Evolutionary conservation across 139 green algal species (phyloP).

Genomic region (Picochlorum sp.): DNA sequence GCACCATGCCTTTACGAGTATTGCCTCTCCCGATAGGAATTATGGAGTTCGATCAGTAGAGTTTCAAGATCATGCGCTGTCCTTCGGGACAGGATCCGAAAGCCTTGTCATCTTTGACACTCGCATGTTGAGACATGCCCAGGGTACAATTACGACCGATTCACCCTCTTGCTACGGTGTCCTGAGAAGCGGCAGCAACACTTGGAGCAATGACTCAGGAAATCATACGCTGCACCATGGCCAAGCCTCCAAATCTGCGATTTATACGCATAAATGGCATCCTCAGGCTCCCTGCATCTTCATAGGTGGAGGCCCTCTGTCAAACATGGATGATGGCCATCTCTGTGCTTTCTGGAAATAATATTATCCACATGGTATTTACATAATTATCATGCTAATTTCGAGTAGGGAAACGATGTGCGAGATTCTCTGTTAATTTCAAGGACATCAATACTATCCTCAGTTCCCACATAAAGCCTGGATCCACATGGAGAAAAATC

Average conservation of each 20-base stretch:
- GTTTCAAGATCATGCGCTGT: constrained; percentile 45
- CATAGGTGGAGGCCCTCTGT: constrained; percentile 44
- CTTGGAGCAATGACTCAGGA: too few relatives aligned
- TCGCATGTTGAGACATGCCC: too few relatives aligned
- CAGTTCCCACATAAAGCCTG: constrained; percentile 25
- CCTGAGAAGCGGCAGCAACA: too few relatives aligned
- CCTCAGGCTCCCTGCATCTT: constrained; percentile 36
- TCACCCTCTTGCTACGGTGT: too few relatives aligned
- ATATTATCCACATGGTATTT: neutral
- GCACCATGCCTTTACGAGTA: neutral
- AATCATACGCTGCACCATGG: too few relatives aligned
- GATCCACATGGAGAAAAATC: constrained; percentile 22
- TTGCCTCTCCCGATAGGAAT: constrained; percentile 13
- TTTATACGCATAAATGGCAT: constrained; percentile 58
- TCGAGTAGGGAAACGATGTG: constrained; percentile 14
- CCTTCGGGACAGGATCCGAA: constrained; percentile 41
- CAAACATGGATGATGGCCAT: constrained; percentile 21
- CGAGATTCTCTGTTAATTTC: constrained; percentile 17
- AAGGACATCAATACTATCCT: constrained; percentile 18
- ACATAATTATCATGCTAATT: neutral
- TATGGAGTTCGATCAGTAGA: constrained; percentile 46
- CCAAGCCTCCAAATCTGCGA: constrained; percentile 30
- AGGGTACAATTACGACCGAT: too few relatives aligned
- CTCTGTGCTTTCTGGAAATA: neutral
- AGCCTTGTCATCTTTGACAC: constrained; percentile 46